phyloP scores from a whole-genome alignment of 306 rosid genomes.

The Trichosanthes cucumerina region DNA sequence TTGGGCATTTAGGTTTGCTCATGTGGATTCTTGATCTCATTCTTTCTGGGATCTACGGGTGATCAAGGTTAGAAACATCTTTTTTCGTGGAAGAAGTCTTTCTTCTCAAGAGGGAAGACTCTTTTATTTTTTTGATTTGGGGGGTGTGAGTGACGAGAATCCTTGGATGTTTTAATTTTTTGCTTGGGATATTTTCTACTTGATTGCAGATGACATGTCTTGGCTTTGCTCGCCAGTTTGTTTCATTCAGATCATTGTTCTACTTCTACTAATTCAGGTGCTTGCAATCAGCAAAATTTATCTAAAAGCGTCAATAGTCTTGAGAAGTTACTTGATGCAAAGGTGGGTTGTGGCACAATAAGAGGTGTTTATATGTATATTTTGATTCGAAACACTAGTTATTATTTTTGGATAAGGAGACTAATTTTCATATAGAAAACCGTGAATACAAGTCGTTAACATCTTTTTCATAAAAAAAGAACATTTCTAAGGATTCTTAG shows the following conservation, averaged over 20 bases:
- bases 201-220: constrained; percentile 1
- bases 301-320: constrained; percentile 87
- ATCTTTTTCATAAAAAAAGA: not conserved
- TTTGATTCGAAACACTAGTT: not conserved
- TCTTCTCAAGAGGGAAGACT: not conserved
- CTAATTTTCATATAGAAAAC: not conserved
- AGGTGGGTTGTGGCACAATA: constrained; percentile 43
- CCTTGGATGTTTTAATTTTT: not conserved
- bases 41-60: not conserved
- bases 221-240: not conserved
- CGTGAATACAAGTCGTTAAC: not conserved
- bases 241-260: not conserved
- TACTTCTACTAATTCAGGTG: constrained; percentile 42
- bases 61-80: not conserved
- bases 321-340: constrained; percentile 68
- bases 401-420: not conserved
- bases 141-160: not conserved
- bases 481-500: not conserved
- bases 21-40: not conserved
- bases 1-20: not conserved
- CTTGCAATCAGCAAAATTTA: constrained; percentile 49
- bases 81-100: not conserved
- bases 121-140: not conserved
- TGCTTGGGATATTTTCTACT: not conserved
- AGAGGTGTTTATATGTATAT: constrained; percentile 8